Conservation (phyloP, 2,329 filamentous ascomycete species). For the Nemania bipapillata region DNA sequence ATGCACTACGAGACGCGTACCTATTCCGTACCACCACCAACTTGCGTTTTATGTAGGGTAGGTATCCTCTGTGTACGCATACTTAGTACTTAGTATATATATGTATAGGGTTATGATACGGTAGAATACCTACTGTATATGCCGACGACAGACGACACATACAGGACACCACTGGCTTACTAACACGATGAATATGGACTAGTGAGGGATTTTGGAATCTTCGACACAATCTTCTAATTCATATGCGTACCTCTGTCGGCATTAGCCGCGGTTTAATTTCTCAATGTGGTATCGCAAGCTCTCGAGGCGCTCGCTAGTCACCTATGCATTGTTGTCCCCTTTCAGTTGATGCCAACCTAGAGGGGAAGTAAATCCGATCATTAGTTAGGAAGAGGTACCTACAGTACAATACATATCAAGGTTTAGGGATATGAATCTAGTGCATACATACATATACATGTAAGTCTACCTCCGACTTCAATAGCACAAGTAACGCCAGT, state of each 20-base stretch:
- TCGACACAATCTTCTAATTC: conserved; percentile 11
- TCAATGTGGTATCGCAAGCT: conserved; percentile 32
- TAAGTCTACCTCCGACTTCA: neutral
- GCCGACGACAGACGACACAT: conserved; percentile 4
- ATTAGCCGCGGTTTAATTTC: conserved; percentile 30
- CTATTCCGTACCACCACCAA: neutral
- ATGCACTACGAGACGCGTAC: neutral
- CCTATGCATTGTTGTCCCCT: conserved; percentile 7
- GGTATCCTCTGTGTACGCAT: neutral
- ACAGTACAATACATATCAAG: too few relatives aligned
- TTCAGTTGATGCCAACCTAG: neutral
- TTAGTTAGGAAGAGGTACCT: neutral
- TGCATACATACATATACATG: too few relatives aligned
- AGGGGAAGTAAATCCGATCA: conserved; percentile 19
- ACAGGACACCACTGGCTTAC: conserved; percentile 21
- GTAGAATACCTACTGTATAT: neutral
- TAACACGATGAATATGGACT: conserved; percentile 25
- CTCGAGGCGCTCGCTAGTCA: neutral
- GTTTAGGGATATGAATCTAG: neutral
- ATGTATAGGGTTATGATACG: neutral
- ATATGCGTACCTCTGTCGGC: conserved; percentile 21
- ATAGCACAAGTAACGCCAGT: neutral
- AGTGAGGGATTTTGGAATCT: conserved; percentile 34
- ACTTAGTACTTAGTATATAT: too few relatives aligned
- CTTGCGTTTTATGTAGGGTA: too few relatives aligned